Base-by-base conservation (phyloP, 164 flowering plant genomes). In the Sedum album region DNA sequence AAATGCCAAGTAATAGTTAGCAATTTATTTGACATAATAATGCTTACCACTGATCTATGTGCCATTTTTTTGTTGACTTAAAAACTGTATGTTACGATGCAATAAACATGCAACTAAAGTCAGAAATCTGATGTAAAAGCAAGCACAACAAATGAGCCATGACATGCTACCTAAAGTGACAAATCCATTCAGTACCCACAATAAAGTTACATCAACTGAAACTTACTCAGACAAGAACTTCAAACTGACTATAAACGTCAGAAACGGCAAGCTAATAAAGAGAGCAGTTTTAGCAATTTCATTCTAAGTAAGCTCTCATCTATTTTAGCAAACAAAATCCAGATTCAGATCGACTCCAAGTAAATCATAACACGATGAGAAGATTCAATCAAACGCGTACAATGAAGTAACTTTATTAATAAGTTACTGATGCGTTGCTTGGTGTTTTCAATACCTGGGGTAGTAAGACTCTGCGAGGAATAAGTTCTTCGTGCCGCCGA, bases 401-500 rank as follows among this genome's bases (percentile, higher is more conserved):
- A 21, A 25, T 53, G 18, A 44, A 44, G 30, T 4, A 53, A 23
- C 28, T 7, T 5, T 9, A n/a, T 21, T 23, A 53, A 23, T 8
- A 53, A 23, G 60, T 53, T 7, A 21, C 26, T n/a, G 28, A 23
- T 30, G 1, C 2, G 30, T 21, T 23, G 13, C 60, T 63, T 33
- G 17, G 13, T 1, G 66, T 31, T 18, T 6, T 33, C 10, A 30
- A 20, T 36, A 71, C 78, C 78, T 73, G 70, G 41, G 76, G 68
- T 60, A 68, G 51, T 38, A 76, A 21, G 21, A 38, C 57, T 41
- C 68, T 57, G 14, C 71, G 73, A 15, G 78, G 64, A 2, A 72
- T 25, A 31, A 76, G 69, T 30, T 69, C 78, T 55, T 76, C 78
- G 70, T 72, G 75, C 44, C 48, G 68, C 46, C 70, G 42, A 11